Percentiles rank a stretch among this genome's conserved stretches.
phyloP scores from a whole-genome alignment of 2,329 filamentous ascomycete species.

The Aspergillus neoniger region DNA sequence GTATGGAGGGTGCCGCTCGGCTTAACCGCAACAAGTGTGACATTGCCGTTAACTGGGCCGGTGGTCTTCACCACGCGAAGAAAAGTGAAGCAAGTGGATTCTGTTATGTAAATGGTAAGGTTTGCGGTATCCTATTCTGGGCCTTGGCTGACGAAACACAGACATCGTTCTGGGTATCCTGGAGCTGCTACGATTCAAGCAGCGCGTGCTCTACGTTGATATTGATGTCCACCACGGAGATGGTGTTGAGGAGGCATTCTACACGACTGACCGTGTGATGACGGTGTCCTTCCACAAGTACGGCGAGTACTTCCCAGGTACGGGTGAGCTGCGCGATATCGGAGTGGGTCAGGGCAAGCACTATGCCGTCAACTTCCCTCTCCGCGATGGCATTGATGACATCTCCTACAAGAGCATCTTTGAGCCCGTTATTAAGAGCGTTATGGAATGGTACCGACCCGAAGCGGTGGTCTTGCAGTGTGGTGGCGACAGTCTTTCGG shows the following conservation, averaged over 20 bases:
- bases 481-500: conserved; percentile 67
- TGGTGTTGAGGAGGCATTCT: conserved; percentile 71
- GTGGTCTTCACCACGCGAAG: conserved; percentile 94
- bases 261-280: conserved; percentile 71
- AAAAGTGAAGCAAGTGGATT: conserved; percentile 93
- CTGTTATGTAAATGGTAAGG: conserved; percentile 86
- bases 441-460: conserved; percentile 69
- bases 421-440: conserved; percentile 66
- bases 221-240: conserved; percentile 70
- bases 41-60: conserved; percentile 80
- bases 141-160: conserved; percentile 31
- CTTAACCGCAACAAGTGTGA: conserved; percentile 69
- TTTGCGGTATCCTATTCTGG: not conserved
- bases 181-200: conserved; percentile 64
- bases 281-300: conserved; percentile 73
- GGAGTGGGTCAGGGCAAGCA: conserved; percentile 68
- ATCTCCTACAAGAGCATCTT: conserved; percentile 68
- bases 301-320: conserved; percentile 71
- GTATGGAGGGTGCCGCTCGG: conserved; percentile 70
- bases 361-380: conserved; percentile 69
- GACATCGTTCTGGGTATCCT: conserved; percentile 69
- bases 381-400: conserved; percentile 70
- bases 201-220: conserved; percentile 66
- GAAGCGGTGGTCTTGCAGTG: conserved; percentile 70
- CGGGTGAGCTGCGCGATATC: conserved; percentile 68